A percentile compares a stretch with the other conserved stretches of the same genome.
Conservation (phyloP, 495 filamentous ascomycete species). For the Friedmanniomyces simplex region DNA sequence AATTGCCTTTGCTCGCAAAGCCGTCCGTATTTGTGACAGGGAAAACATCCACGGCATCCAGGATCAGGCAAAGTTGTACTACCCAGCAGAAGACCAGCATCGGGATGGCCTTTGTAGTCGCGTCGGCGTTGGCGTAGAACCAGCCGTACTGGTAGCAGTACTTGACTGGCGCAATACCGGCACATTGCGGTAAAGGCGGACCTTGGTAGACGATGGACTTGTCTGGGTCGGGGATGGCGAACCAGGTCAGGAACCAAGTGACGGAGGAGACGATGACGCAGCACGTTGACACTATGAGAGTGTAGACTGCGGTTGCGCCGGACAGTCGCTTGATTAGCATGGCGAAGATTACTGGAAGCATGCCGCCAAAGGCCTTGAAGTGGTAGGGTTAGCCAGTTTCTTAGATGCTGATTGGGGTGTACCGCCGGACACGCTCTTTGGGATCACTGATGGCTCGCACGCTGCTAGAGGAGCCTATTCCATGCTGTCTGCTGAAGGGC, state of each 20-base stretch:
- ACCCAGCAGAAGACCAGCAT: slow-evolving; percentile 6
- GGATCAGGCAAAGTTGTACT: slow-evolving; percentile 1
- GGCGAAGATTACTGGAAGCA: slow-evolving; percentile 1
- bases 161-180: slow-evolving; percentile 3
- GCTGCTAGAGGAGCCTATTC: too few relatives aligned
- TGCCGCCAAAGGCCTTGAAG: not conserved
- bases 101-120: not conserved
- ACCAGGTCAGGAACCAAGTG: slow-evolving; percentile 2
- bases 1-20: not conserved
- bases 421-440: too few relatives aligned
- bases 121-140: not conserved
- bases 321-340: not conserved
- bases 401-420: not conserved
- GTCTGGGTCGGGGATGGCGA: not conserved
- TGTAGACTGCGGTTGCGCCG: not conserved
- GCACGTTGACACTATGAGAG: not conserved
- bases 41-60: not conserved
- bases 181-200: not conserved
- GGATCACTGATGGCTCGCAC: too few relatives aligned
- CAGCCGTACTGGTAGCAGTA: slow-evolving; percentile 4
- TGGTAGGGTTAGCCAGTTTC: not conserved
- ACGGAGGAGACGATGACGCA: slow-evolving; percentile 1
- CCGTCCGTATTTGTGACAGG: not conserved
- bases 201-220: not conserved
- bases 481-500: too few relatives aligned